Evolutionary conservation across 1,284 basidiomycete species (phyloP), one percentile per base, ranked within the genome.

Genomic region (Grifola frondosa): DNA sequence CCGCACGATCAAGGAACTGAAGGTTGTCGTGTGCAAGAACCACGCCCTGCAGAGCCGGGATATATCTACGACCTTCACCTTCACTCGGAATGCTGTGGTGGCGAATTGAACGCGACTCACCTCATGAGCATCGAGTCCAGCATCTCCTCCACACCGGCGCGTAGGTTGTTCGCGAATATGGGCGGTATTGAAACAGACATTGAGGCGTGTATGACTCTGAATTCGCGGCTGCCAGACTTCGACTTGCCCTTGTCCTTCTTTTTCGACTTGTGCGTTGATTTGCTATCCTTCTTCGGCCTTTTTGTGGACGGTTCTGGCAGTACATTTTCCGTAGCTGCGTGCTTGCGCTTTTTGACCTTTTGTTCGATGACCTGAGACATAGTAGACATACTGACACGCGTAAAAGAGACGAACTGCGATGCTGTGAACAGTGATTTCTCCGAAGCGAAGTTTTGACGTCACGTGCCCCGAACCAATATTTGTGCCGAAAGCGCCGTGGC

Each of bases 101-200:
- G 28, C 26, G 37, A 13, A 35, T 28, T 15, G 19, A 30, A 34
- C 26, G 19, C 37, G 22, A 67, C 81, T 62, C 60, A 93, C 93
- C 90, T 80, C 93, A 97, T 96, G 19, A 96, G 70, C 85, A 95
- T 88, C 9, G 87, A 89, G 63, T 97, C 91, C 21, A 97, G 69
- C 76, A 92, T 84, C 66, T 97, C 92, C 57, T 85, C 78, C 11
- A 84, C 89, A 9, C 94, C 94, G 31, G 67, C 71, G 21, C 75
- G 70, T 33, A 83, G 79, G 65, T 87, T 79, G 37, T 68, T 77
- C 8, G 88, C 77, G 65, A 91, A 96, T 42, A 87, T 75, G 1
- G 93, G 93, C 17, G 93, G 80, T 16, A 97, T 75, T n/a, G 89
- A 85, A 26, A 96, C 68, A 16, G 77, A 69, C 53, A 94, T 74